phyloP scores from a whole-genome alignment of 23 red algal genomes.

The Gracilaria gracilis region DNA sequence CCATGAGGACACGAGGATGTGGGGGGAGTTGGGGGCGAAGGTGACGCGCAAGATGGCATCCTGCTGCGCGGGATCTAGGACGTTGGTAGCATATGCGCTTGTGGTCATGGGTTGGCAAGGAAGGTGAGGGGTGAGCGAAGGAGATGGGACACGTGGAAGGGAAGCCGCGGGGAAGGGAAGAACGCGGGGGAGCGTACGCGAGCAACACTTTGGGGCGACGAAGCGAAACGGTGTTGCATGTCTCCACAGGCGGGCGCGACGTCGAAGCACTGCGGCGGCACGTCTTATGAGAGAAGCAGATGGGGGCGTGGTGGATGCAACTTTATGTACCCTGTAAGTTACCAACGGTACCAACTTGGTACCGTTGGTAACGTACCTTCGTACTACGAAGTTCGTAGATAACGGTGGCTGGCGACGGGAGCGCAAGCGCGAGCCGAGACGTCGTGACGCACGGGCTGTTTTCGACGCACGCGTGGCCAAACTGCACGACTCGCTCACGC shows the following conservation, averaged over 20 bases:
- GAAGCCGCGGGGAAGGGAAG: neutral
- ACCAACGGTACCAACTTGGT: too few relatives aligned
- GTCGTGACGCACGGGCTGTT: neutral
- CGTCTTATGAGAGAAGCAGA: neutral
- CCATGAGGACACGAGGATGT: conserved; percentile 62
- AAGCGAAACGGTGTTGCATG: conserved; percentile 2
- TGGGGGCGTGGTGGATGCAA: neutral
- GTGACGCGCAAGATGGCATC: conserved; percentile 57
- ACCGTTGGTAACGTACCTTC: too few relatives aligned
- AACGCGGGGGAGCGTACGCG: neutral
- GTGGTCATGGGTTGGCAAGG: conserved; percentile 47
- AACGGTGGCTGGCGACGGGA: neutral
- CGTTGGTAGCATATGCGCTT: neutral
- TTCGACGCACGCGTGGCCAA: neutral
- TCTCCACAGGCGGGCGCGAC: neutral
- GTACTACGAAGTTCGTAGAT: too few relatives aligned
- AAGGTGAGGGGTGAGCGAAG: too few relatives aligned
- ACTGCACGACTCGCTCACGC: neutral
- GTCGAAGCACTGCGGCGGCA: neutral
- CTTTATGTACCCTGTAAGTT: too few relatives aligned
- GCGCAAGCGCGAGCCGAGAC: neutral
- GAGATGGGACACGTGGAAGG: neutral
- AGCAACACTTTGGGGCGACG: neutral
- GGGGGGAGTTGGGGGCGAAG: conserved; percentile 33
- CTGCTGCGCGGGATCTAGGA: conserved; percentile 37